Conservation (phyloP, 2,329 filamentous ascomycete species). For the Scleromitrula shiraiana region DNA sequence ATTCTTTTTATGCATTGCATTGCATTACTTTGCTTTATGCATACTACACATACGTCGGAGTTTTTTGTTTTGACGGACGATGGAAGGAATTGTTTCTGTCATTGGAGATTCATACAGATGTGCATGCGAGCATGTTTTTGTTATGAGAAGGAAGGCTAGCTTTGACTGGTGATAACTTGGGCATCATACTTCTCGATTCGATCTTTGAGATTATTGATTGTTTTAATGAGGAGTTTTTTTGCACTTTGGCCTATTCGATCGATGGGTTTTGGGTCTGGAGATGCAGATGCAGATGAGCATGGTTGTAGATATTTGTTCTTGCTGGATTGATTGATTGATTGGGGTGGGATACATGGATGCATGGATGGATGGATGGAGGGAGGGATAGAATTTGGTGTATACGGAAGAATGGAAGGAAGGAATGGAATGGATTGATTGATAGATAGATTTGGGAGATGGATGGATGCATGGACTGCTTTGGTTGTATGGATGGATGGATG, state of each 20-base stretch:
- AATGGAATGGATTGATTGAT: not conserved
- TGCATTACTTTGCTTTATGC: not conserved
- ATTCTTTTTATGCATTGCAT: too few relatives aligned
- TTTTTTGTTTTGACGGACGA: not conserved
- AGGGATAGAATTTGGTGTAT: not conserved
- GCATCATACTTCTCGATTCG: too few relatives aligned
- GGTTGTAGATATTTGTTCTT: too few relatives aligned
- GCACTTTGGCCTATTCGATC: too few relatives aligned
- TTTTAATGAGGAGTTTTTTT: too few relatives aligned
- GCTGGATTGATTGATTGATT: not conserved
- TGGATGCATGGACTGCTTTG: not conserved
- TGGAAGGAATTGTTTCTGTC: not conserved
- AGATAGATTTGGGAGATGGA: not conserved
- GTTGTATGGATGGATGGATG: not conserved
- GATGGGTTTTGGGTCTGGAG: too few relatives aligned
- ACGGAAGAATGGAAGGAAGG: not conserved
- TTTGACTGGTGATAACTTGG: too few relatives aligned
- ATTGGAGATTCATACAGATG: too few relatives aligned
- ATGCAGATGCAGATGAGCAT: too few relatives aligned
- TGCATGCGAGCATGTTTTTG: too few relatives aligned
- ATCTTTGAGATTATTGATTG: too few relatives aligned
- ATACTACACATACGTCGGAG: not conserved
- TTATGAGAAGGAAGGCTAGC: too few relatives aligned
- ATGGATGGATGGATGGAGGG: not conserved
- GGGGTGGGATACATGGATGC: not conserved